phyloP scores from a whole-genome alignment of 2,329 filamentous ascomycete genomes.

The Metarhizium anisopliae region DNA sequence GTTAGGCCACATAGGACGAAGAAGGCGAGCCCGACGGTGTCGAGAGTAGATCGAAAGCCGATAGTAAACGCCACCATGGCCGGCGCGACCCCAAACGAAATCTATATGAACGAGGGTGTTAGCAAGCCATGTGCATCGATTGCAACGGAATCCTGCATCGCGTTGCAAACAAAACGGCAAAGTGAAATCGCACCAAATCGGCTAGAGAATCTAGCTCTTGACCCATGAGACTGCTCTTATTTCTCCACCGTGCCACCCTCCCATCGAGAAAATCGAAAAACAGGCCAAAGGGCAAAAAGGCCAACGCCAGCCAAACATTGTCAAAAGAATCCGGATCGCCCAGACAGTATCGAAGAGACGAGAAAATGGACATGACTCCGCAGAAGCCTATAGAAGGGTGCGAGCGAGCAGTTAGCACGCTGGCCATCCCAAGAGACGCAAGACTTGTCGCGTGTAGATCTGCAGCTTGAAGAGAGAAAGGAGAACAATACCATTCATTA shows the following conservation, averaged over 20 bases:
- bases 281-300: constrained; percentile 81
- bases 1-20: constrained; percentile 95
- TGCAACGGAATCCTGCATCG: background rate
- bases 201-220: constrained; percentile 95
- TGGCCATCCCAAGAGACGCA: background rate
- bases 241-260: constrained; percentile 89
- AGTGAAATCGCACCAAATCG: constrained; percentile 60
- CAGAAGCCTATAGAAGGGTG: constrained; percentile 55
- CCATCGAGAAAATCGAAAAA: constrained; percentile 99
- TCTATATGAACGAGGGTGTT: constrained; percentile 40
- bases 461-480: constrained; percentile 5
- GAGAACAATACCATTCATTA: constrained; percentile 57
- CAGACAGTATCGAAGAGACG: constrained; percentile 87
- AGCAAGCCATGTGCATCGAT: background rate
- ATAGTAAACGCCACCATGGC: constrained; percentile 82
- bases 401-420: background rate
- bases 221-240: constrained; percentile 96
- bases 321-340: constrained; percentile 54
- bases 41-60: constrained; percentile 73
- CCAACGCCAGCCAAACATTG: constrained; percentile 74
- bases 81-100: constrained; percentile 90
- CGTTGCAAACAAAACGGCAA: background rate
- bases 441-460: background rate
- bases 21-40: constrained; percentile 72
- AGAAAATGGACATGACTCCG: constrained; percentile 91